Evolutionary conservation across 306 rosid genomes (phyloP).

Genomic region (Hippophae rhamnoides): DNA sequence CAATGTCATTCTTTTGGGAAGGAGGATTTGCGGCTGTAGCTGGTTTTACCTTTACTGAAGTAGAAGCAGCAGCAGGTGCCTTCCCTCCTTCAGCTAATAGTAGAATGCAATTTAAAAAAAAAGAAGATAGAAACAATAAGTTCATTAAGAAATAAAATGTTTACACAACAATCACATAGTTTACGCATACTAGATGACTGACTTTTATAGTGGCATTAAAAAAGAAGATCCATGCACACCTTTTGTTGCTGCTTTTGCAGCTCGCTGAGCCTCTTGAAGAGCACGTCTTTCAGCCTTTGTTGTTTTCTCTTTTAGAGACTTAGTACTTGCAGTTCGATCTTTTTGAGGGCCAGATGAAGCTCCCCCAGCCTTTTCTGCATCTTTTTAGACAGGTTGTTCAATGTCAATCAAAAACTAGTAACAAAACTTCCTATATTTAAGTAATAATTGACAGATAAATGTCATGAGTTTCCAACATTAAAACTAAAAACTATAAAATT

Average conservation of each 20-base stretch:
- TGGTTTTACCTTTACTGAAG: conserved; percentile 20
- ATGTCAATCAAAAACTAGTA: no score
- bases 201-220: not conserved
- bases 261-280: conserved; percentile 82
- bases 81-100: conserved; percentile 30
- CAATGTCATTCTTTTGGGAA: conserved; percentile 41
- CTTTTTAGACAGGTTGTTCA: no score
- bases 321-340: conserved; percentile 25
- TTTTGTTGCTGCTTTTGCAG: conserved; percentile 63
- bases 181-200: not conserved
- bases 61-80: conserved; percentile 26
- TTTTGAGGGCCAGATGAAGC: conserved; percentile 21
- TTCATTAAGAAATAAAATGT: conserved; percentile 1
- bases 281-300: conserved; percentile 84
- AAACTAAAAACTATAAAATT: no score
- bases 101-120: conserved; percentile 8
- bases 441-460: no score
- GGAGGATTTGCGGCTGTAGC: conserved; percentile 45
- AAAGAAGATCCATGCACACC: conserved; percentile 25
- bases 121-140: conserved; percentile 19
- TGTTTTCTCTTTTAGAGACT: conserved; percentile 44
- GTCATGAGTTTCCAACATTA: no score
- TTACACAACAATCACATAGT: not conserved
- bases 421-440: no score
- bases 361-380: conserved; percentile 49